A percentile compares a stretch with the other conserved stretches of the same genome.
Conservation (phyloP, 352 stramenopile species). For the Phytophthora fragariaefolia region DNA sequence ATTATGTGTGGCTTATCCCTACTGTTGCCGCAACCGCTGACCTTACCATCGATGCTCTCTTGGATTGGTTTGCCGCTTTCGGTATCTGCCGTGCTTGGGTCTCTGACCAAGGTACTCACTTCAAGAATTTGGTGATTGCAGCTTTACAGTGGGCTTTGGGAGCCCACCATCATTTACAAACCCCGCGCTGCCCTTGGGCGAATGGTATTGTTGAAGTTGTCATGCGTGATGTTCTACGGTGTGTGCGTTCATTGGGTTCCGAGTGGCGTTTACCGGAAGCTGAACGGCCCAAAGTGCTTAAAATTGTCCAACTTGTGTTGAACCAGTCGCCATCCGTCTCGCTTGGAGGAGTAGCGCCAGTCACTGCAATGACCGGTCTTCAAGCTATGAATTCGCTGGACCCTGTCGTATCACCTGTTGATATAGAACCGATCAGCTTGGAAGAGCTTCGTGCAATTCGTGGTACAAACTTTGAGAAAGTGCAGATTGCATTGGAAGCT, state of each 20-base stretch:
- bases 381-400: not conserved
- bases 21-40: not conserved
- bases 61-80: not conserved
- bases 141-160: not conserved
- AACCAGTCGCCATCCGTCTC: not conserved
- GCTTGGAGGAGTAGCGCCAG: not conserved
- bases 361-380: not conserved
- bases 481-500: not conserved
- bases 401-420: not conserved
- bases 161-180: not conserved
- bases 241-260: not conserved
- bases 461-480: not conserved
- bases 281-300: not conserved
- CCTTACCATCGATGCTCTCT: not conserved
- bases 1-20: not conserved
- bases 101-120: not conserved
- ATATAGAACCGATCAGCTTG: not conserved
- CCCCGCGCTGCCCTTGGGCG: not conserved
- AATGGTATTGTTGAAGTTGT: not conserved
- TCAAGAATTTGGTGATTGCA: not conserved
- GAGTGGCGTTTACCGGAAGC: not conserved
- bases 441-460: not conserved
- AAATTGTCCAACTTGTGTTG: not conserved
- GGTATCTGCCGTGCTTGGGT: not conserved
- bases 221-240: not conserved